Evolutionary conservation across 2,329 filamentous ascomycete species (phyloP).

Genomic region (Graphium sp.): DNA sequence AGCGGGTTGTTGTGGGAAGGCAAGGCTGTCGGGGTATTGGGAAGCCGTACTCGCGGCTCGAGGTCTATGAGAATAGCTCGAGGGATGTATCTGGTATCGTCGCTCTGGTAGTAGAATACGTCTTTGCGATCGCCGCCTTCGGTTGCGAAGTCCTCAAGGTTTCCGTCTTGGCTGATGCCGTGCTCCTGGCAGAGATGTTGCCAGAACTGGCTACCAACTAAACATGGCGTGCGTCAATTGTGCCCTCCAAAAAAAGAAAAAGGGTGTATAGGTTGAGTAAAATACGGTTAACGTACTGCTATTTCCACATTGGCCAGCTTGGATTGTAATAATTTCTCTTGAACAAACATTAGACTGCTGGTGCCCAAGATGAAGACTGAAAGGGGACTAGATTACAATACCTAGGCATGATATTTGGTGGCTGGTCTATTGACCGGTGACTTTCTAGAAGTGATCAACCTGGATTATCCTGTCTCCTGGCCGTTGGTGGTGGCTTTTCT

Average conservation of each 20-base stretch:
- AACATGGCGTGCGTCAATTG: constrained; percentile 24
- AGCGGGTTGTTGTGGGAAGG: not conserved
- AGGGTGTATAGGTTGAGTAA: constrained; percentile 6
- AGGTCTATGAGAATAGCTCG: constrained; percentile 89
- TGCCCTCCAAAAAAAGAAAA: not conserved
- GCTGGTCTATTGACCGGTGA: too few species aligned
- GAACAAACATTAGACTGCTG: too few species aligned
- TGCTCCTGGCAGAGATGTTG: constrained; percentile 97
- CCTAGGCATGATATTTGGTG: too few species aligned
- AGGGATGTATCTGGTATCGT: constrained; percentile 96
- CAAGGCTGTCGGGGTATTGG: not conserved
- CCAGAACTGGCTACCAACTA: constrained; percentile 97
- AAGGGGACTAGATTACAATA: too few species aligned
- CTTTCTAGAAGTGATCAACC: too few species aligned
- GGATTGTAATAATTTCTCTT: constrained; percentile 98
- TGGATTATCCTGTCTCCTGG: too few species aligned
- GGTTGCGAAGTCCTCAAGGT: constrained; percentile 92
- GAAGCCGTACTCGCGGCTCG: constrained; percentile 59
- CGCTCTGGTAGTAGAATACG: constrained; percentile 98
- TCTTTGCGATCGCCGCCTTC: constrained; percentile 97
- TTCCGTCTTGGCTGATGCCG: constrained; percentile 93
- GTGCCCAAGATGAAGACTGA: too few species aligned
- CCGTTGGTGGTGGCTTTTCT: too few species aligned
- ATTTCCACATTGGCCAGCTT: constrained; percentile 98
- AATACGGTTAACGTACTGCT: constrained; percentile 54